phyloP scores from a whole-genome alignment of 75 land plant species.

The Pinus tabuliformis region DNA sequence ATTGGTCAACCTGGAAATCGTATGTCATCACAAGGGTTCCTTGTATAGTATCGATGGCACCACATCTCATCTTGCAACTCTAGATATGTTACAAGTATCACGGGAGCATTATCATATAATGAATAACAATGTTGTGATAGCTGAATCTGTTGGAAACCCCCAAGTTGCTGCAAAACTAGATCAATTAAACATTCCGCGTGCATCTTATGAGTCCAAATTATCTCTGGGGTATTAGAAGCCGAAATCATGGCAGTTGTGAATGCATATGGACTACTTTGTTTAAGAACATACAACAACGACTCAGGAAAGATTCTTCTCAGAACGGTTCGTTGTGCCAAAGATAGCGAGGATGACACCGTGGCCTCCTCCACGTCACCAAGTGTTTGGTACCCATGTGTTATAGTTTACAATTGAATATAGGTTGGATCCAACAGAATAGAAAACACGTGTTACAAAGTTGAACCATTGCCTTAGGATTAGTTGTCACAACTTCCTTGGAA shows the following conservation, averaged over 20 bases:
- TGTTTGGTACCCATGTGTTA: conserved; percentile 95
- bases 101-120: conserved; percentile 97
- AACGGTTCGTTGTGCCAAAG: conserved; percentile 95
- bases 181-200: conserved; percentile 94
- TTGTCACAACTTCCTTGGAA: conserved; percentile 82
- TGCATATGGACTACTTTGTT: conserved; percentile 89
- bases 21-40: conserved; percentile 96
- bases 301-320: conserved; percentile 96
- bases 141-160: conserved; percentile 97
- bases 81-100: conserved; percentile 98
- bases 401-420: conserved; percentile 77
- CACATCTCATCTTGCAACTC: conserved; percentile 99
- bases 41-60: conserved; percentile 98
- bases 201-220: conserved; percentile 99
- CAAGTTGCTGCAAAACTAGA: conserved; percentile 98
- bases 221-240: conserved; percentile 98
- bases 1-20: conserved; percentile 97
- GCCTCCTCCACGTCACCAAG: conserved; percentile 99
- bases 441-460: conserved; percentile 93
- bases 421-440: conserved; percentile 98
- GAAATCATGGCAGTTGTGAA: conserved; percentile 98
- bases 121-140: conserved; percentile 93
- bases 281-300: conserved; percentile 85
- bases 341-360: conserved; percentile 91
- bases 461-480: conserved; percentile 98